These are phyloP conservation scores for Tetradesmus lagerheimii DNA, from an alignment of 139 green algal species.

Conservation along the genomic window DNA sequence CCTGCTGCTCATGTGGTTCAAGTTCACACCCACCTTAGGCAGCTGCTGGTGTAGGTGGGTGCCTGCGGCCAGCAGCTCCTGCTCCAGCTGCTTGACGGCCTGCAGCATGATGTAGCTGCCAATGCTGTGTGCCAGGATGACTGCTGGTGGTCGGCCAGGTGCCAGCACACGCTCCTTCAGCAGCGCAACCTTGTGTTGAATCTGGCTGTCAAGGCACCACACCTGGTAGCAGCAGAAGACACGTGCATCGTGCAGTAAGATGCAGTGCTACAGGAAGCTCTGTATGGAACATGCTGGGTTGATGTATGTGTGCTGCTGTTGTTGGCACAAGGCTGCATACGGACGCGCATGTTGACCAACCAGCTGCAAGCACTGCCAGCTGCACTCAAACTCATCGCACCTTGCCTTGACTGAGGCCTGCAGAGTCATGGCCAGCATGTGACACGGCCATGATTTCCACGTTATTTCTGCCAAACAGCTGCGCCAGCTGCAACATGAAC, in stretches of 20 bases:
- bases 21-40: not conserved
- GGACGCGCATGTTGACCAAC: no score
- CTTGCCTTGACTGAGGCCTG: slow-evolving; percentile 9
- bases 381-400: not conserved
- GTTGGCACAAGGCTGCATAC: no score
- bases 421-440: slow-evolving; percentile 37
- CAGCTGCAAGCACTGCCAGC: no score
- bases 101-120: slow-evolving; percentile 60
- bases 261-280: no score
- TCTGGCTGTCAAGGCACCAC: slow-evolving; percentile 56
- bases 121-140: slow-evolving; percentile 62
- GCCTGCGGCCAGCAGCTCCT: not conserved
- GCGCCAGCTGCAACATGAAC: slow-evolving; percentile 50
- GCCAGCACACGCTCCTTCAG: slow-evolving; percentile 54
- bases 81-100: slow-evolving; percentile 35
- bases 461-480: slow-evolving; percentile 21
- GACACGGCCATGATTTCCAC: slow-evolving; percentile 50
- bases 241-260: not conserved
- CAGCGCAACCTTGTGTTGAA: slow-evolving; percentile 59
- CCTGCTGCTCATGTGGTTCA: not conserved
- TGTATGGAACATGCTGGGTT: no score
- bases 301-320: no score
- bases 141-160: slow-evolving; percentile 30
- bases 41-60: not conserved
- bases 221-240: slow-evolving; percentile 20